Base-by-base conservation (phyloP, 176 grass and related monocot species). In the Otatea glauca region DNA sequence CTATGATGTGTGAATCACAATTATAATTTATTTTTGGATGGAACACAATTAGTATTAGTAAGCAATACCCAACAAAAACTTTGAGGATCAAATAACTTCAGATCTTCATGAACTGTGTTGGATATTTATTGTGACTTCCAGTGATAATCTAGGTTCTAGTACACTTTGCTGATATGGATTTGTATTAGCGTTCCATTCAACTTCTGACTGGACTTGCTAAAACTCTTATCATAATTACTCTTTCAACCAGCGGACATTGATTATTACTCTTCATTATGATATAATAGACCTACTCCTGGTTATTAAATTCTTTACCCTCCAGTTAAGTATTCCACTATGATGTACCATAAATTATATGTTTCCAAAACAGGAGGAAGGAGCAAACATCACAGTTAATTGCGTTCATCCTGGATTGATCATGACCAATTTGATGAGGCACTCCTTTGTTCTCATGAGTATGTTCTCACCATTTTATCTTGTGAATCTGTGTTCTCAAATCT, bases 391-490 rank as follows among this genome's bases (percentile, higher is more conserved):
- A 75, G 77, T 88, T 45, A 98, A 98, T 38, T 90, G 91, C 47
- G 89, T 98, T 61, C 96, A 98, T 92, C 96, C 96, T 59, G 96
- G 96, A 85, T 58, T 98, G 81, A 98, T 98, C 88, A 92, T 93
- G 96, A 98, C 96, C 25, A 93, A 95, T 90, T 87, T 98, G 88
- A 92, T 93, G 93, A 92, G 93, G 79, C 96, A 98, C 70, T 95
- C 96, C 29, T 87, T 83, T 59, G 54, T 85, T 87, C 72, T 93
- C 53, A 93, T 98, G 91, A 93, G 96, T 98, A 98, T 75, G 93
- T 8, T 24, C 8, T 62, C 48, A 23, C 29, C 9, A 9, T n/a
- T 56, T 84, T 16, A 21, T 7, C 10, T 14, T 48, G 7, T 71
- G 27, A 77, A 56, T 58, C 15, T 65, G 3, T 58, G 70, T 45